Evolutionary conservation across 1,284 basidiomycete species (phyloP).

Genomic region (Inonotus obliquus): DNA sequence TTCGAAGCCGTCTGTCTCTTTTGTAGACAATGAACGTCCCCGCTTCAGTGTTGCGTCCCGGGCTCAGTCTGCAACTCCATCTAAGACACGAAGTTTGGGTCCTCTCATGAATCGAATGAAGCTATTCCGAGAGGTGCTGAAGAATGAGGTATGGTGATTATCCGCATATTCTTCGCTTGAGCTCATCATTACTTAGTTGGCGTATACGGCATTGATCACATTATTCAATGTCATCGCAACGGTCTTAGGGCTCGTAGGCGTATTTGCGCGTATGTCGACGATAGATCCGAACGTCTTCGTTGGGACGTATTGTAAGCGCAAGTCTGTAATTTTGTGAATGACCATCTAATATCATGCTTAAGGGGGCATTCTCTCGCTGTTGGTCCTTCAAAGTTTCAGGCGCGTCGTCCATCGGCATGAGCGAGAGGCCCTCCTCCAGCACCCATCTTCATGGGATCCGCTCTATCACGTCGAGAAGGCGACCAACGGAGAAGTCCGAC

Average conservation of each 20-base stretch:
- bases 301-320: slow-evolving; percentile 48
- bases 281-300: slow-evolving; percentile 50
- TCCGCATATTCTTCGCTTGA: not conserved
- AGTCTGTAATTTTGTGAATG: not conserved
- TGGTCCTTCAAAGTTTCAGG: slow-evolving; percentile 58
- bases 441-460: slow-evolving; percentile 41
- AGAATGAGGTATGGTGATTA: slow-evolving; percentile 48
- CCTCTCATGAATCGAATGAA: slow-evolving; percentile 50
- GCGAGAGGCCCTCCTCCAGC: slow-evolving; percentile 49
- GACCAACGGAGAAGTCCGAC: slow-evolving; percentile 9
- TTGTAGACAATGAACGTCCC: slow-evolving; percentile 21
- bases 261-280: slow-evolving; percentile 36
- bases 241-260: slow-evolving; percentile 46
- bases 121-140: slow-evolving; percentile 50
- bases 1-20: slow-evolving; percentile 12
- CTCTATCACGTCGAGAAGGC: slow-evolving; percentile 19
- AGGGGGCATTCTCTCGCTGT: slow-evolving; percentile 56
- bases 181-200: slow-evolving; percentile 35
- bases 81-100: slow-evolving; percentile 38
- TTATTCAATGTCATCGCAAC: slow-evolving; percentile 45
- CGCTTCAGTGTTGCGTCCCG: slow-evolving; percentile 3
- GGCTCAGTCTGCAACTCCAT: slow-evolving; percentile 34
- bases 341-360: slow-evolving; percentile 10
- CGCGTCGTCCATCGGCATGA: slow-evolving; percentile 62
- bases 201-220: slow-evolving; percentile 54